phyloP scores from a whole-genome alignment of 2,329 filamentous ascomycete species.

The Pseudocercospora crystallina region DNA sequence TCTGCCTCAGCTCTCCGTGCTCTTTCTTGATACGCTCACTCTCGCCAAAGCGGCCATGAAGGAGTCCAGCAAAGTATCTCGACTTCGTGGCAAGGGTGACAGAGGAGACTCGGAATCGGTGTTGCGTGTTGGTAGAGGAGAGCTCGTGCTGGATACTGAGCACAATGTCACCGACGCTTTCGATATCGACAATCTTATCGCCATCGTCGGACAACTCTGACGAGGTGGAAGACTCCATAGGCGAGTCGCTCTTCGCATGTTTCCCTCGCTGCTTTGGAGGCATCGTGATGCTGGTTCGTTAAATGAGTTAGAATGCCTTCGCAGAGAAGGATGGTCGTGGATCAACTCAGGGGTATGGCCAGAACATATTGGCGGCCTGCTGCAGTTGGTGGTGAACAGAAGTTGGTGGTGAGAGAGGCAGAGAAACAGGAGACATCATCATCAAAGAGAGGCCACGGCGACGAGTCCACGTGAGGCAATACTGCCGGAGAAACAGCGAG shows the following conservation, averaged over 20 bases:
- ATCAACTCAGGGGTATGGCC: slow-evolving; percentile 49
- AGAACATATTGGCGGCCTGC: slow-evolving; percentile 43
- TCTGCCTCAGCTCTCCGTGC: slow-evolving; percentile 52
- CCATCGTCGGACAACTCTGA: background rate
- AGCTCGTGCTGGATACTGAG: slow-evolving; percentile 67
- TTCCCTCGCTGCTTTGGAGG: no score
- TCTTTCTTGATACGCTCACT: slow-evolving; percentile 54
- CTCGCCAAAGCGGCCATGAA: slow-evolving; percentile 65
- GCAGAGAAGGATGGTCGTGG: background rate
- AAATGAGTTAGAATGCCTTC: no score
- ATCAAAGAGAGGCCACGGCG: no score
- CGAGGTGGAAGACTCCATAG: no score
- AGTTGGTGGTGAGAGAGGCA: background rate
- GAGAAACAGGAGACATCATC: background rate
- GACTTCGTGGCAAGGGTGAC: slow-evolving; percentile 60
- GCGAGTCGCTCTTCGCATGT: no score
- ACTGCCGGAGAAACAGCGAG: no score
- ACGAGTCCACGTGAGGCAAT: no score
- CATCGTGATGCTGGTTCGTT: no score
- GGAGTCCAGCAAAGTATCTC: slow-evolving; percentile 67
- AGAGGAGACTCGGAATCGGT: slow-evolving; percentile 65
- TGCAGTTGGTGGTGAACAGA: background rate
- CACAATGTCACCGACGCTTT: slow-evolving; percentile 61
- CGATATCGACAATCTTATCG: slow-evolving; percentile 50
- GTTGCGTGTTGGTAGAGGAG: slow-evolving; percentile 50